Evolutionary conservation across 2,329 filamentous ascomycete species (phyloP).

Genomic region (Alternaria novae-zelandiae): DNA sequence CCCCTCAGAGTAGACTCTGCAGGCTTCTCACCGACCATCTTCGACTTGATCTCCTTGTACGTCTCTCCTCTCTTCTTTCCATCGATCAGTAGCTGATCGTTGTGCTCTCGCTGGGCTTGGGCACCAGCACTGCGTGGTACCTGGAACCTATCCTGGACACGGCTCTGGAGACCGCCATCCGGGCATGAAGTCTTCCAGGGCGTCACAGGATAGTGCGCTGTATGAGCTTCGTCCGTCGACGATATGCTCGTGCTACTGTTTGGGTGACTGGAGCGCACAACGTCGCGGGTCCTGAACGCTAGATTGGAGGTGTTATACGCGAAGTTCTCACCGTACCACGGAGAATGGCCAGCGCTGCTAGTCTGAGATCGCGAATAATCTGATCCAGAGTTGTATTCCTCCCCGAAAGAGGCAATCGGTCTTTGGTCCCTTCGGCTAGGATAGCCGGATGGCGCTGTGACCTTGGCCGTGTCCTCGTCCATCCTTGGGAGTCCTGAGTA

Average conservation of each 20-base stretch:
- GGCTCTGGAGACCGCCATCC: not conserved
- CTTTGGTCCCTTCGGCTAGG: not conserved
- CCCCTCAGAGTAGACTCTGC: conserved; percentile 77
- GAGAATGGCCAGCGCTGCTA: conserved; percentile 5
- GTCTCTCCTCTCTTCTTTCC: conserved; percentile 64
- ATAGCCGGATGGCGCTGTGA: not conserved
- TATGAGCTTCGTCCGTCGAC: not conserved
- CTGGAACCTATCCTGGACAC: conserved; percentile 3
- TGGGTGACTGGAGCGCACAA: not conserved
- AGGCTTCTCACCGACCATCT: conserved; percentile 64
- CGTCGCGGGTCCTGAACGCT: not conserved
- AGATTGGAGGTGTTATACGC: not conserved
- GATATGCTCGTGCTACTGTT: not conserved
- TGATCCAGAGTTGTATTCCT: conserved; percentile 1
- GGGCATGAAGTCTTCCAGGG: not conserved
- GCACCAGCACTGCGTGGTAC: not conserved
- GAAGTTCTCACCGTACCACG: conserved; percentile 15
- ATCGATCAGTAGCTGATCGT: conserved; percentile 55
- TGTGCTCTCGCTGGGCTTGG: conserved; percentile 21
- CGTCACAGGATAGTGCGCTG: not conserved
- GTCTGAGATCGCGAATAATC: conserved; percentile 14
- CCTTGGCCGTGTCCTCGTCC: not conserved
- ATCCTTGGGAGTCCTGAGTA: not conserved
- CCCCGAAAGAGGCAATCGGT: not conserved
- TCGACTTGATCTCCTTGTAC: conserved; percentile 67